Evolutionary conservation across 768 basidiomycete genomes (phyloP).

Genomic region (Xerocomus potaroensis): DNA sequence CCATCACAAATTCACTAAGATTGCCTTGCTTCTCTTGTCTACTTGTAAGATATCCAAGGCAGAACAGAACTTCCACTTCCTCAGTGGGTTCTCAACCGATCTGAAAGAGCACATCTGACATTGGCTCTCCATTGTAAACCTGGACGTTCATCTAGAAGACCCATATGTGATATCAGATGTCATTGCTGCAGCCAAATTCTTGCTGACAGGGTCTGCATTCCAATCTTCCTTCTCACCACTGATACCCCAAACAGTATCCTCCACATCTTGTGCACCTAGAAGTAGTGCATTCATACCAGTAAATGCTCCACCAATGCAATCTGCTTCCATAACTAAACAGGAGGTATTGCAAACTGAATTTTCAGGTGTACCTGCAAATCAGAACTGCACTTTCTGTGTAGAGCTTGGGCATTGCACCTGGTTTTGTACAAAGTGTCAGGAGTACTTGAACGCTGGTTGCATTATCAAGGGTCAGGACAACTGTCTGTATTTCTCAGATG

Average conservation of each 20-base stretch:
- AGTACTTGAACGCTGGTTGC: too few species aligned
- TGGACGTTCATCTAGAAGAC: neutral
- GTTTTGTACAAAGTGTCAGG: too few species aligned
- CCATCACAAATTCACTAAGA: neutral
- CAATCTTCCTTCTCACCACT: neutral
- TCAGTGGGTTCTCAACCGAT: neutral
- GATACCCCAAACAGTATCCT: too few species aligned
- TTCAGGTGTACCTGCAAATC: too few species aligned
- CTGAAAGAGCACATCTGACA: neutral
- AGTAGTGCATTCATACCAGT: too few species aligned
- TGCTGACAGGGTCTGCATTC: neutral
- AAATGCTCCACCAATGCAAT: too few species aligned
- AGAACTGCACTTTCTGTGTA: too few species aligned
- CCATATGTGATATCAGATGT: neutral
- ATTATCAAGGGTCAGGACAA: too few species aligned
- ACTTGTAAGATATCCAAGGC: neutral
- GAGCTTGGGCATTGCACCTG: too few species aligned
- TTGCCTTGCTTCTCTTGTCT: neutral
- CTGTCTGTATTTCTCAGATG: too few species aligned
- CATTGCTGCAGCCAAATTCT: neutral
- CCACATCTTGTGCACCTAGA: neutral
- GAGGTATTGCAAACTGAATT: too few species aligned
- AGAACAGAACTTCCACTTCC: neutral
- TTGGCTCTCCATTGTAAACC: neutral
- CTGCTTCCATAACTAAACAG: too few species aligned